Evolutionary conservation across 2,329 filamentous ascomycete genomes (phyloP).

Genomic region (Cryphonectria japonica): DNA sequence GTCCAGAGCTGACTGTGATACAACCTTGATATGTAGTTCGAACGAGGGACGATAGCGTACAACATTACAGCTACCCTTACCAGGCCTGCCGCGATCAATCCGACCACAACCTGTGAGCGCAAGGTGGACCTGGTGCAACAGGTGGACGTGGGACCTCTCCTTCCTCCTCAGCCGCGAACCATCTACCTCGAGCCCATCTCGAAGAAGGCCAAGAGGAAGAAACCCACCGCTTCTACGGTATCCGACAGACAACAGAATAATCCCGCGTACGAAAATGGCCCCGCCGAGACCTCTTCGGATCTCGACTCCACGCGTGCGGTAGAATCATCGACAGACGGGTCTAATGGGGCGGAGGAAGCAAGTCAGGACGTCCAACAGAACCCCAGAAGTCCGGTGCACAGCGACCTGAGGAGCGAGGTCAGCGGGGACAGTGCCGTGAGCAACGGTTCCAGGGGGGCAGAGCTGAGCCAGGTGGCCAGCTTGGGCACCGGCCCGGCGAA

Average conservation of each 20-base stretch:
- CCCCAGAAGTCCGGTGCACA: conserved; percentile 49
- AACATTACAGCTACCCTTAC: conserved; percentile 89
- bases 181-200: conserved; percentile 88
- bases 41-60: conserved; percentile 91
- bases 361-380: conserved; percentile 42
- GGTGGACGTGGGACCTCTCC: conserved; percentile 80
- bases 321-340: conserved; percentile 47
- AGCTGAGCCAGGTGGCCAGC: conserved; percentile 47
- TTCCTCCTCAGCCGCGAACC: conserved; percentile 74
- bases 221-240: conserved; percentile 44
- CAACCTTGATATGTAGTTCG: conserved; percentile 66
- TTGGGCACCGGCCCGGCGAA: conserved; percentile 48
- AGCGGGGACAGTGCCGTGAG: conserved; percentile 73
- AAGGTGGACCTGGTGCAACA: conserved; percentile 80
- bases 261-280: conserved; percentile 40
- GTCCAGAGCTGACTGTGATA: background rate
- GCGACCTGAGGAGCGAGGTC: conserved; percentile 67
- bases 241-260: conserved; percentile 39
- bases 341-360: conserved; percentile 45
- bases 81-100: conserved; percentile 81
- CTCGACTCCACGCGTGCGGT: conserved; percentile 42
- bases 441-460: conserved; percentile 55
- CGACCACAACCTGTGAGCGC: conserved; percentile 77
- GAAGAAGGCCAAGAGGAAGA: conserved; percentile 68
- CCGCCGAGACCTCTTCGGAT: conserved; percentile 43